Evolutionary conservation across 2,329 filamentous ascomycete genomes (phyloP), one percentile per base, ranked within the genome.

Genomic region (Clarireedia sp.): DNA sequence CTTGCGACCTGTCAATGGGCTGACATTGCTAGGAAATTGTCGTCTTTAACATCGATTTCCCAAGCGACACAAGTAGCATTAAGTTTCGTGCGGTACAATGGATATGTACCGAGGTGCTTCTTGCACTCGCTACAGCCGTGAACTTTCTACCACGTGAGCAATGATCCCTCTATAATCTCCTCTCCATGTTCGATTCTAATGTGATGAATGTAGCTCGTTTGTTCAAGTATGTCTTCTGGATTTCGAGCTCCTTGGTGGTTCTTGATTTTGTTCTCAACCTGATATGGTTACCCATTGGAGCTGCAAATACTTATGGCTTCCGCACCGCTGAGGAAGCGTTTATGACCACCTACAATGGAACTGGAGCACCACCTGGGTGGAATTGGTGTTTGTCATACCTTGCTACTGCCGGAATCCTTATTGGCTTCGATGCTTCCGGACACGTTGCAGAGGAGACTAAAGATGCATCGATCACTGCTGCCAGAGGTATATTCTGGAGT

Each of bases 361-460:
- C 48, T 3, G 56, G 50, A 24, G 54, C 58, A 21, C 21, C 48
- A n/a, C 29, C 55, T 16, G 52, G 58, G 1, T 53, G 53, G 45
- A 59, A 59, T 55, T 59, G 58, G 58, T 54, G 53, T 56, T 43
- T 59, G 17, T 59, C 58, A 3, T 59, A 54, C 37, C 54, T 55
- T 23, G 51, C 54, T 26, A 54, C 54, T n/a, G 58, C 58, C 14
- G 50, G 56, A 50, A 55, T 54, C 12, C 56, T 59, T 2, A 54
- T 59, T 43, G 58, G 58, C 12, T 54, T 55, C 4, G 58, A 59
- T 21, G 58, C 58, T 24, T 58, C 58, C 40, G 58, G 58, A 33
- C 58, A 59, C 21, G 58, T 58, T 6, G 58, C 58, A 1, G 58
- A 59, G 38, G 58, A 59, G 43, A 59, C 58, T 2, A 49, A 55